Evolutionary conservation across 176 grass and related monocot genomes (phyloP), one percentile per base, ranked within the genome.

Genomic region (Aegilops sharonensis): DNA sequence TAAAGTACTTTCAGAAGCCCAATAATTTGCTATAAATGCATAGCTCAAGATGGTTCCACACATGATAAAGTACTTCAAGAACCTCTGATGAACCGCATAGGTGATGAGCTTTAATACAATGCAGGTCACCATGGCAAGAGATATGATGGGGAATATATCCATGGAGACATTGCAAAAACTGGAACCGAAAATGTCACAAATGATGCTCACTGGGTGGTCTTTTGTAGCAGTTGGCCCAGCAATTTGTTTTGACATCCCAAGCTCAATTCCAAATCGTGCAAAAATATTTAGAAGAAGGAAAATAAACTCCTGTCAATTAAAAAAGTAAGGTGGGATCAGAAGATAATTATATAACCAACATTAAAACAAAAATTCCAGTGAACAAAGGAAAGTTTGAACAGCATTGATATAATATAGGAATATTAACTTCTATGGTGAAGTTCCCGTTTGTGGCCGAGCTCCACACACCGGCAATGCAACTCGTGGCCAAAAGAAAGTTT

Each of bases 401-500:
- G 39, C 61, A 71, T 70, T 72, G 61, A 57, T 70, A 75, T 31
- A 21, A 54, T 36, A 79, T 36, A 79, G 39, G 20, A 89, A 82
- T 86, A 92, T 85, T 93, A 77, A 98, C 95, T 79, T 94, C 83
- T 86, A 68, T 83, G 68, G 69, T 74, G 59, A 89, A 83, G 32
- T 85, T 91, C 67, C 93, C 93, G 47, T 79, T 89, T 4, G 13
- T 70, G 43, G 80, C 68, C 29, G 96, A 95, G 74, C 75, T 65
- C 86, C 90, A 87, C 72, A 88, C 62, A 67, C 72, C 87, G 30
- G 78, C 43, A 79, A 95, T 91, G 87, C 86, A 91, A 89, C 88
- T 94, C 3, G 96, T 92, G 45, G 93, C 92, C 79, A 98, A 89
- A 87, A 98, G 88, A 84, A 98, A 98, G 83, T 90, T 91, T 61